Evolutionary conservation across 257 asterid species (phyloP).

Genomic region (Solanum lycopersicoides): DNA sequence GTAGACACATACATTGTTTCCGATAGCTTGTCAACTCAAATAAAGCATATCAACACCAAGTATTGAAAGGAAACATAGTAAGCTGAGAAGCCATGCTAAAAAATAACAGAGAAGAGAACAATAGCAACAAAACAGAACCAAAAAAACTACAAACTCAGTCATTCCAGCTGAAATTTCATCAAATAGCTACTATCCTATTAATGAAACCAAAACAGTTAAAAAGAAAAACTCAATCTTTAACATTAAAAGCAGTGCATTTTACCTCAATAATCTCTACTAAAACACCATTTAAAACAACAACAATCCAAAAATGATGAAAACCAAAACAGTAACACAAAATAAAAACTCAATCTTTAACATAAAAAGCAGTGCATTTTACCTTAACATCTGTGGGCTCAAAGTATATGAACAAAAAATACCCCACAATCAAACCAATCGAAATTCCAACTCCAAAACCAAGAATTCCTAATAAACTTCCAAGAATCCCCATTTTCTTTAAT

Average conservation of each 20-base stretch:
- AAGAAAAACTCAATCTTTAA: neutral
- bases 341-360: neutral
- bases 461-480: slow-evolving; percentile 29
- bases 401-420: slow-evolving; percentile 48
- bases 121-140: neutral
- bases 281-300: neutral
- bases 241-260: neutral
- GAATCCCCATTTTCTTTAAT: slow-evolving; percentile 39
- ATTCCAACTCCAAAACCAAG: slow-evolving; percentile 59
- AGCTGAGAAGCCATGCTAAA: neutral
- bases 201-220: neutral
- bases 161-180: neutral
- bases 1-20: neutral
- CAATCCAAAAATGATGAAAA: neutral
- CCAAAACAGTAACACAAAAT: neutral
- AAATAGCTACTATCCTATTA: neutral
- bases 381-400: slow-evolving; percentile 26
- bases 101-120: neutral
- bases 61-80: neutral
- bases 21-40: neutral
- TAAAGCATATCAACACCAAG: neutral
- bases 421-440: slow-evolving; percentile 45
- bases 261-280: neutral
- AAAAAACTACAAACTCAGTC: neutral
- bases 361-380: slow-evolving; percentile 17